These are phyloP conservation scores for Paraleonurus japonicus DNA, from an alignment of 257 asterid species.

Conservation along the genomic window DNA sequence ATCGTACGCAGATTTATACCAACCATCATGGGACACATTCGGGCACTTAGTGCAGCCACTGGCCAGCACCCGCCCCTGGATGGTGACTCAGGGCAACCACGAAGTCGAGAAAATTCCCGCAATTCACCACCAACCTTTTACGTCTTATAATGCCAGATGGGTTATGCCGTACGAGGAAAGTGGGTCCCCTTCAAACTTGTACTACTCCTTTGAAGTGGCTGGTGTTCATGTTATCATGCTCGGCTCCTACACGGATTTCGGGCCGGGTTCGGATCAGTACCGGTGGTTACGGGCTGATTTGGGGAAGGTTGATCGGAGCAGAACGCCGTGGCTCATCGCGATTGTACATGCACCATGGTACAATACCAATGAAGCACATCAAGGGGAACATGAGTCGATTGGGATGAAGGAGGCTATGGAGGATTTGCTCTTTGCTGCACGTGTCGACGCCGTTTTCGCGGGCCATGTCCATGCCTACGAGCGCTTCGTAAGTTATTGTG, in stretches of 20 bases:
- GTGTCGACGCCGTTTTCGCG: conserved; percentile 65
- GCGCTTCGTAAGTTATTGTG: conserved; percentile 90
- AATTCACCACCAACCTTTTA: conserved; percentile 34
- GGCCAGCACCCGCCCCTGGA: conserved; percentile 81
- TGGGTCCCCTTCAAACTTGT: conserved; percentile 69
- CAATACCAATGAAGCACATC: conserved; percentile 73
- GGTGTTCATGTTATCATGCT: conserved; percentile 80
- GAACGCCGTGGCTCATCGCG: conserved; percentile 73
- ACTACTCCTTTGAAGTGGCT: conserved; percentile 70
- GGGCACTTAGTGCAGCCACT: conserved; percentile 66
- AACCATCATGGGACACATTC: conserved; percentile 69
- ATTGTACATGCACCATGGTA: conserved; percentile 92
- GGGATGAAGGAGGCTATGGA: conserved; percentile 74
- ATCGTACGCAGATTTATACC: conserved; percentile 57
- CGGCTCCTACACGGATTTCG: conserved; percentile 80
- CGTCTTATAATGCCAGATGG: conserved; percentile 84
- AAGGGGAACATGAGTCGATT: conserved; percentile 53
- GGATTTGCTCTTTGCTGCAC: conserved; percentile 55
- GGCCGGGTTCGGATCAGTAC: conserved; percentile 54
- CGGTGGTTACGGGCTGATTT: conserved; percentile 62
- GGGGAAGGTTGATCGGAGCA: conserved; percentile 44
- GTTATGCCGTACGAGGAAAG: conserved; percentile 74
- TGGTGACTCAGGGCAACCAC: conserved; percentile 95
- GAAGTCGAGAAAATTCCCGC: conserved; percentile 55
- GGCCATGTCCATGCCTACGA: conserved; percentile 98